Evolutionary conservation across 768 basidiomycete species (phyloP).

Genomic region (Hysterangium stoloniferum): DNA sequence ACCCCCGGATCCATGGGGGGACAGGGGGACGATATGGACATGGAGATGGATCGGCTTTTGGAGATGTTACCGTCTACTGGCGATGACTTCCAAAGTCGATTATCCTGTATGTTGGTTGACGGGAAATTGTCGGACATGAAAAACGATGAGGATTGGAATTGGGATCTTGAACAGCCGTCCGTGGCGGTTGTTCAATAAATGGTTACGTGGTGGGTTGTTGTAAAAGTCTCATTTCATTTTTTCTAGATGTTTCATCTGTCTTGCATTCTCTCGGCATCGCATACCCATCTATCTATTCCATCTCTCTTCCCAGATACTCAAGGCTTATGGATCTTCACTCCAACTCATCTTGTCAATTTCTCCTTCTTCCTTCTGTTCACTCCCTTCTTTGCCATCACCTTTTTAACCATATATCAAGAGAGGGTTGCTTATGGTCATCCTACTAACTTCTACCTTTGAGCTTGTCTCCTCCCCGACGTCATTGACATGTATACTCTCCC

Average conservation of each 20-base stretch:
- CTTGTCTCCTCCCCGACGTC: slow-evolving; percentile 7
- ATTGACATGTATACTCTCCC: slow-evolving; percentile 3
- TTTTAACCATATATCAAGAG: slow-evolving; percentile 6
- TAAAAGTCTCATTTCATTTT: not conserved
- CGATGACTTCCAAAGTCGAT: slow-evolving; percentile 24
- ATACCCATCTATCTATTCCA: slow-evolving; percentile 10
- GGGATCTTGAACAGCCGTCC: slow-evolving; percentile 21
- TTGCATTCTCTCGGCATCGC: slow-evolving; percentile 10
- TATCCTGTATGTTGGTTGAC: slow-evolving; percentile 19
- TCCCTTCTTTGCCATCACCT: slow-evolving; percentile 6
- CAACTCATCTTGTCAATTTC: slow-evolving; percentile 7
- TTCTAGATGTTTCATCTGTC: not conserved
- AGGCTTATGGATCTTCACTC: slow-evolving; percentile 18
- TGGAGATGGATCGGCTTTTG: slow-evolving; percentile 55
- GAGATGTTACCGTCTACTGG: slow-evolving; percentile 38
- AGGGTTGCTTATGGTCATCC: slow-evolving; percentile 4
- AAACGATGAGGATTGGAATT: slow-evolving; percentile 15
- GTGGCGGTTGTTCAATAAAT: slow-evolving; percentile 16
- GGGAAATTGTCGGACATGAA: slow-evolving; percentile 1
- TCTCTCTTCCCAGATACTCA: slow-evolving; percentile 17
- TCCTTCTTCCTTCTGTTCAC: slow-evolving; percentile 10
- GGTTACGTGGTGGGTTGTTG: slow-evolving; percentile 14
- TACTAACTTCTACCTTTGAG: not conserved
- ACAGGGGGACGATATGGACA: slow-evolving; percentile 18
- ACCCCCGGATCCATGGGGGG: slow-evolving; percentile 16